Evolutionary conservation across 192 early-diverging fungal species (phyloP).

Genomic region (Coemansia sp.): DNA sequence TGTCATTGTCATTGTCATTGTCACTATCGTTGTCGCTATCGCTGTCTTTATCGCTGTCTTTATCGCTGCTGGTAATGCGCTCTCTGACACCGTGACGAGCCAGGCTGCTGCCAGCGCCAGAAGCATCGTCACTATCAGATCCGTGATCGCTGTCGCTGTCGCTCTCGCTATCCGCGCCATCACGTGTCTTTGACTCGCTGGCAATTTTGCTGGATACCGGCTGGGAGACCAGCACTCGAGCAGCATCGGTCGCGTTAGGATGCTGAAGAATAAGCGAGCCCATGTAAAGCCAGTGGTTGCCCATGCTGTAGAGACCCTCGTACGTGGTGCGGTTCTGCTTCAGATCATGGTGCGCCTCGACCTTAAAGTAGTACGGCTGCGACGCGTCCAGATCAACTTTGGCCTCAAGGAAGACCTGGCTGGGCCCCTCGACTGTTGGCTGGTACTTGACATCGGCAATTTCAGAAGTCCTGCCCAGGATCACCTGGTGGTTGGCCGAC

Average conservation of each 20-base stretch:
- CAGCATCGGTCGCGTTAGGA: conserved; percentile 7
- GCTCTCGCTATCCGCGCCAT: background rate
- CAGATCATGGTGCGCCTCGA: conserved; percentile 48
- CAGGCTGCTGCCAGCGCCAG: no score
- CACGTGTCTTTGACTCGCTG: background rate
- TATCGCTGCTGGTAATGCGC: conserved; percentile 4
- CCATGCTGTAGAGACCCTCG: conserved; percentile 39
- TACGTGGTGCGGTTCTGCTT: conserved; percentile 43
- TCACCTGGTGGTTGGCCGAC: conserved; percentile 15
- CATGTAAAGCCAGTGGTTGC: conserved; percentile 41
- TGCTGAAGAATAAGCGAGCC: conserved; percentile 46
- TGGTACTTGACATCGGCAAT: conserved; percentile 15
- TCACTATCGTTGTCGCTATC: conserved; percentile 11
- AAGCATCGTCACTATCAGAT: background rate
- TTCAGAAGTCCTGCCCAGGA: conserved; percentile 21
- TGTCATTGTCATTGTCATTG: conserved; percentile 8
- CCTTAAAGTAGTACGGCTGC: conserved; percentile 37
- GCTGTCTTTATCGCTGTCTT: background rate
- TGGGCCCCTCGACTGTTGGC: conserved; percentile 19
- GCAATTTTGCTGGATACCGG: background rate
- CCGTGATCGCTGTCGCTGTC: background rate
- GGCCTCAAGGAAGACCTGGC: conserved; percentile 29
- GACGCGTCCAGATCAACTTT: conserved; percentile 19
- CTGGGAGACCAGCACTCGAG: background rate
- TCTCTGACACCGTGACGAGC: background rate